A percentile compares a stretch with the other conserved stretches of the same genome.
Evolutionary conservation across 169 alveolate species (phyloP).

Genomic region (Eimeria sp.): DNA sequence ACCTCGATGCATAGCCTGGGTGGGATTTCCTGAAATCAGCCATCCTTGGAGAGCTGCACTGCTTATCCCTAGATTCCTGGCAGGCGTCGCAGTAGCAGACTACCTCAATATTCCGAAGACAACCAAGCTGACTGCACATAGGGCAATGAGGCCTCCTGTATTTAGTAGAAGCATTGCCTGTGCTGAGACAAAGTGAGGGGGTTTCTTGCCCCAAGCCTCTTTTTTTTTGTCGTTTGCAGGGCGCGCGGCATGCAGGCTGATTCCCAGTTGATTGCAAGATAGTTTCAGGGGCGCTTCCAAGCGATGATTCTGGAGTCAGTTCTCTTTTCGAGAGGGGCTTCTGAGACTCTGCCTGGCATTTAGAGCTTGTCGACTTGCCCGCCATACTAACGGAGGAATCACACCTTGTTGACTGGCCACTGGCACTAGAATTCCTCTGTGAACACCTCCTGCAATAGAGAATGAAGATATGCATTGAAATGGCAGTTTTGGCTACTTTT

Average conservation of each 20-base stretch:
- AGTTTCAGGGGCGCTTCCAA: neutral
- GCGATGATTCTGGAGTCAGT: neutral
- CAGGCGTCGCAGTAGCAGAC: slow-evolving; percentile 74
- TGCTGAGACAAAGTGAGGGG: slow-evolving; percentile 10
- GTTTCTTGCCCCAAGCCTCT: neutral
- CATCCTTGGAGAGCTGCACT: slow-evolving; percentile 71
- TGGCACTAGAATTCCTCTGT: slow-evolving; percentile 22
- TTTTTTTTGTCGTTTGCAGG: slow-evolving; percentile 55
- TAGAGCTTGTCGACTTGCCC: neutral
- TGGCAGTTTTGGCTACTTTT: neutral
- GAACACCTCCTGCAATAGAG: slow-evolving; percentile 28
- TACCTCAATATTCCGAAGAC: slow-evolving; percentile 68
- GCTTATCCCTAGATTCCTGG: slow-evolving; percentile 24
- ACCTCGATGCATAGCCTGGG: slow-evolving; percentile 17
- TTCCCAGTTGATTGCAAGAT: neutral
- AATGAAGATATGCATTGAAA: neutral
- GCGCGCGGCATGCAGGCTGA: neutral
- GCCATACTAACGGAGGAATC: neutral
- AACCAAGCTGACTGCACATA: slow-evolving; percentile 69
- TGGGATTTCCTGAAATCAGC: slow-evolving; percentile 74
- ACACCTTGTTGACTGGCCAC: neutral
- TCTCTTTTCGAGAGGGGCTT: neutral
- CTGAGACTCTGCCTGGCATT: neutral
- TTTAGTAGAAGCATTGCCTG: neutral
- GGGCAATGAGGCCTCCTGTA: slow-evolving; percentile 66